Evolutionary conservation across 208 protist genomes (phyloP).

Genomic region (Trichomonas vaginalis): DNA sequence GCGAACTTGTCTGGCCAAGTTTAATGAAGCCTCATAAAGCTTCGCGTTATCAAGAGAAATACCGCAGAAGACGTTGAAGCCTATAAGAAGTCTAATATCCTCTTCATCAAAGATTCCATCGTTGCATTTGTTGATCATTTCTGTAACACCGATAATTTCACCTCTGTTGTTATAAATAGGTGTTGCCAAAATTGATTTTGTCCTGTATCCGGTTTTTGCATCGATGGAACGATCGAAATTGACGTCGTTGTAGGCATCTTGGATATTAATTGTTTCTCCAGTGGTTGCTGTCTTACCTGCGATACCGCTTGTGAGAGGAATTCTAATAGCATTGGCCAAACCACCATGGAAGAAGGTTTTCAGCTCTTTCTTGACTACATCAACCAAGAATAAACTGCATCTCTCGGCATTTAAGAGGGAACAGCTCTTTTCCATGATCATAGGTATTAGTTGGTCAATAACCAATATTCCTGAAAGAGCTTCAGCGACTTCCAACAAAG

Average conservation of each 20-base stretch:
- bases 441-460: slow-evolving; percentile 10
- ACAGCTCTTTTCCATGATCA: slow-evolving; percentile 18
- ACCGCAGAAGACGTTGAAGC: not conserved
- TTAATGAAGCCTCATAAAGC: not conserved
- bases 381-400: slow-evolving; percentile 25
- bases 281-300: slow-evolving; percentile 28
- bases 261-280: slow-evolving; percentile 35
- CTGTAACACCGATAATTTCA: slow-evolving; percentile 33
- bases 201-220: slow-evolving; percentile 39
- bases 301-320: slow-evolving; percentile 28
- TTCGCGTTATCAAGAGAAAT: slow-evolving; percentile 3
- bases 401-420: slow-evolving; percentile 21
- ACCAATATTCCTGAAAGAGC: not conserved
- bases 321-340: not conserved
- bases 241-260: slow-evolving; percentile 39
- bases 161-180: slow-evolving; percentile 37
- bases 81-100: not conserved
- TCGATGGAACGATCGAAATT: slow-evolving; percentile 43
- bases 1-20: not conserved
- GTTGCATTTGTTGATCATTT: slow-evolving; percentile 36
- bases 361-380: slow-evolving; percentile 22
- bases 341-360: not conserved
- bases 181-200: slow-evolving; percentile 36
- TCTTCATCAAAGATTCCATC: not conserved
- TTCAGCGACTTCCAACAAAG: slow-evolving; percentile 21